Conservation (phyloP, 106 monocot genomes). For the Allium cepa region DNA sequence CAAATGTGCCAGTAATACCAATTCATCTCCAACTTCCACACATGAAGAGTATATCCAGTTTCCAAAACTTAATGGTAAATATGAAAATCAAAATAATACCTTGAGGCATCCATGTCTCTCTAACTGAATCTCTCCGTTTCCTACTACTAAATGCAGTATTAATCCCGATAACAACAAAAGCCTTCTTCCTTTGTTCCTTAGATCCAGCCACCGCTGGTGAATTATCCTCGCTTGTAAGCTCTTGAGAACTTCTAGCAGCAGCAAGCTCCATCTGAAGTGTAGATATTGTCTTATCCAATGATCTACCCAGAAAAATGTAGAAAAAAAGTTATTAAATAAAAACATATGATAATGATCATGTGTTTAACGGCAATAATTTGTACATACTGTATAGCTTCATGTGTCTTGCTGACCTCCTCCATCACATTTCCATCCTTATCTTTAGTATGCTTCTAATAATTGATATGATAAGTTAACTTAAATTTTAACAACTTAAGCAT, state of each 20-base stretch:
- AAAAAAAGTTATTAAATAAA: background rate
- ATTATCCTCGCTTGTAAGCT: constrained; percentile 29
- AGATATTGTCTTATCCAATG: constrained; percentile 81
- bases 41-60: background rate
- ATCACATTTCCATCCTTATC: constrained; percentile 69
- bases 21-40: background rate
- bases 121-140: constrained; percentile 87
- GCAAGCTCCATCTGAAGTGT: constrained; percentile 95
- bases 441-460: constrained; percentile 29
- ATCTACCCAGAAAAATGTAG: constrained; percentile 27
- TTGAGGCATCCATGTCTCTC: constrained; percentile 97
- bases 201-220: constrained; percentile 24
- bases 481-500: too few species aligned
- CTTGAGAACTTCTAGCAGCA: constrained; percentile 59
- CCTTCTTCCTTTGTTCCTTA: constrained; percentile 58
- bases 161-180: constrained; percentile 91
- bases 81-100: constrained; percentile 25
- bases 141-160: constrained; percentile 99
- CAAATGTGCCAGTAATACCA: background rate
- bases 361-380: constrained; percentile 2
- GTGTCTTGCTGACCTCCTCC: constrained; percentile 65
- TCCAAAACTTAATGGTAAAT: background rate
- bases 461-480: too few species aligned
- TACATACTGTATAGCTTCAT: constrained; percentile 80
- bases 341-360: background rate